Conservation (phyloP, 2,329 filamentous ascomycete species). For the Aspergillus carbonarius region DNA sequence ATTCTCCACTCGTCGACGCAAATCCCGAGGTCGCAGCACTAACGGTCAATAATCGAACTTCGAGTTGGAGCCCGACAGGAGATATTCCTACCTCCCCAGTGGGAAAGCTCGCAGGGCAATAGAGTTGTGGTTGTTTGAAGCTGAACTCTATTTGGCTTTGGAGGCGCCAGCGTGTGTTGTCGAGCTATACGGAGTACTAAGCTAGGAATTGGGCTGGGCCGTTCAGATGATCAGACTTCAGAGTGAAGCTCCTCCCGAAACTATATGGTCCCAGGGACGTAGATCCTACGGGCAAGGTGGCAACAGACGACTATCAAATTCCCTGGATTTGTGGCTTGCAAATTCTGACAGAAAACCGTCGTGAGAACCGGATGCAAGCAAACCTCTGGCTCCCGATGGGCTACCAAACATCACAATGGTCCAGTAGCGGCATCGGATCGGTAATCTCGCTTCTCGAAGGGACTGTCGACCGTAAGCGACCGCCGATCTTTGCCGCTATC, state of each 20-base stretch:
- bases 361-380: background rate
- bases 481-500: background rate
- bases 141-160: slow-evolving; percentile 4
- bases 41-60: slow-evolving; percentile 6
- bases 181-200: background rate
- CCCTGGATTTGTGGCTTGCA: background rate
- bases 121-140: background rate
- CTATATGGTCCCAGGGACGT: background rate
- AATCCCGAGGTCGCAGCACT: background rate
- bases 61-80: background rate
- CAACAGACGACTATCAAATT: background rate
- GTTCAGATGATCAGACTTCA: background rate
- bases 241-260: background rate
- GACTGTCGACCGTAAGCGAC: background rate
- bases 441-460: background rate
- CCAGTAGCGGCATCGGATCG: background rate
- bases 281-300: background rate
- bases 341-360: background rate
- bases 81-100: background rate
- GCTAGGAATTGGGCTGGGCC: background rate
- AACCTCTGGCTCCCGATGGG: background rate
- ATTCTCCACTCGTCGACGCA: slow-evolving; percentile 6
- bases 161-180: background rate
- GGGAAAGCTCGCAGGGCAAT: background rate
- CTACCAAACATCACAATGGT: background rate